phyloP scores from a whole-genome alignment of 257 asterid genomes.

The Lithospermum erythrorhizon region DNA sequence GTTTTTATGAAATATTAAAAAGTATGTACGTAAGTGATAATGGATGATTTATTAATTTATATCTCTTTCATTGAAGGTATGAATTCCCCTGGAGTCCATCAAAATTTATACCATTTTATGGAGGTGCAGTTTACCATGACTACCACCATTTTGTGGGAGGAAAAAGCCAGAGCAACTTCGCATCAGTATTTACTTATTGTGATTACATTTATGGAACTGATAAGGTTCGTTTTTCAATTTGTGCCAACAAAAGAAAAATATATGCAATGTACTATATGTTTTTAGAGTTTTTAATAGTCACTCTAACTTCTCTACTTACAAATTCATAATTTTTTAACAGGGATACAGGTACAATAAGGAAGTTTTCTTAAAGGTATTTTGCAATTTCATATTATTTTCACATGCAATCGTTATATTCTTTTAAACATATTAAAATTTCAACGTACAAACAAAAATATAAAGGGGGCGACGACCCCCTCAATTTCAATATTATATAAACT shows the following conservation, averaged over 20 bases:
- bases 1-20: too few species aligned
- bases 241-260: too few species aligned
- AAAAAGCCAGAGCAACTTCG: constrained; percentile 62
- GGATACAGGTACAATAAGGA: constrained; percentile 51
- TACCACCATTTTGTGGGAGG: constrained; percentile 73
- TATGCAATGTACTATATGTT: too few species aligned
- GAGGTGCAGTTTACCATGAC: constrained; percentile 71
- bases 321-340: constrained; percentile 14
- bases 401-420: too few species aligned
- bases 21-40: too few species aligned
- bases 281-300: neutral
- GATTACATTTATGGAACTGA: constrained; percentile 63
- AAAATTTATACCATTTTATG: constrained; percentile 64
- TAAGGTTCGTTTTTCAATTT: constrained; percentile 29
- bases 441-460: too few species aligned
- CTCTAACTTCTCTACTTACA: neutral
- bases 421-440: too few species aligned
- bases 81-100: constrained; percentile 79
- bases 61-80: constrained; percentile 27
- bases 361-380: constrained; percentile 41
- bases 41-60: too few species aligned
- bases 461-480: too few species aligned
- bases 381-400: neutral
- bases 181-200: constrained; percentile 73
- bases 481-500: too few species aligned